Conservation (phyloP, 805 yeast species). For the Candida argentea region DNA sequence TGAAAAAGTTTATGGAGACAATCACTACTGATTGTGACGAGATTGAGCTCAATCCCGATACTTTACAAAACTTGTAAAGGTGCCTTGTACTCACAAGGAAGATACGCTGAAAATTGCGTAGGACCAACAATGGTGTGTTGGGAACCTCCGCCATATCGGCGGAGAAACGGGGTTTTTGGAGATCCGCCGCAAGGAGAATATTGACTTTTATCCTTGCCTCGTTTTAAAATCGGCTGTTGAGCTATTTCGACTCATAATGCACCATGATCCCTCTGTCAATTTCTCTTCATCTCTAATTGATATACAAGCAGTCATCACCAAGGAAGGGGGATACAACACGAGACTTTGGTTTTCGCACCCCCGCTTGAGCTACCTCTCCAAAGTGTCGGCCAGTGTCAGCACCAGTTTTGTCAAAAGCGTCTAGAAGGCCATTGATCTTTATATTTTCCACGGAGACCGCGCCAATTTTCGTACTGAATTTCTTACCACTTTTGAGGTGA, state of each 20-base stretch:
- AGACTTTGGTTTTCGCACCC: conserved; percentile 27
- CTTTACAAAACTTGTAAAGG: no score
- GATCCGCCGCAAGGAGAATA: no score
- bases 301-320: conserved; percentile 22
- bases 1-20: no score
- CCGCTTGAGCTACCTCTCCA: conserved; percentile 19
- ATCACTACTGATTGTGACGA: no score
- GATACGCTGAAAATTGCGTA: no score
- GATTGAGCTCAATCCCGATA: no score
- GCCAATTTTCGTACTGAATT: conserved; percentile 13
- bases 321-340: conserved; percentile 21
- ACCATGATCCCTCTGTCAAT: conserved; percentile 15
- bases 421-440: conserved; percentile 5
- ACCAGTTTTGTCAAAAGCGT: not conserved
- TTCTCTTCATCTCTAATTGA: conserved; percentile 25
- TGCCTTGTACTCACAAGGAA: no score
- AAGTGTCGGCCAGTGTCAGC: conserved; percentile 4
- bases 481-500: conserved; percentile 18
- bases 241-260: conserved; percentile 21
- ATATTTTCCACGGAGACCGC: conserved; percentile 12
- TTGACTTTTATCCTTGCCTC: conserved; percentile 23
- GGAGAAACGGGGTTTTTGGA: no score
- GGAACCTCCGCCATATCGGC: no score
- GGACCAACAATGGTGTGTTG: no score
- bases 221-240: conserved; percentile 18